Evolutionary conservation across 2,329 filamentous ascomycete species (phyloP), one percentile per base, ranked within the genome.

Genomic region (Claviceps sp.): DNA sequence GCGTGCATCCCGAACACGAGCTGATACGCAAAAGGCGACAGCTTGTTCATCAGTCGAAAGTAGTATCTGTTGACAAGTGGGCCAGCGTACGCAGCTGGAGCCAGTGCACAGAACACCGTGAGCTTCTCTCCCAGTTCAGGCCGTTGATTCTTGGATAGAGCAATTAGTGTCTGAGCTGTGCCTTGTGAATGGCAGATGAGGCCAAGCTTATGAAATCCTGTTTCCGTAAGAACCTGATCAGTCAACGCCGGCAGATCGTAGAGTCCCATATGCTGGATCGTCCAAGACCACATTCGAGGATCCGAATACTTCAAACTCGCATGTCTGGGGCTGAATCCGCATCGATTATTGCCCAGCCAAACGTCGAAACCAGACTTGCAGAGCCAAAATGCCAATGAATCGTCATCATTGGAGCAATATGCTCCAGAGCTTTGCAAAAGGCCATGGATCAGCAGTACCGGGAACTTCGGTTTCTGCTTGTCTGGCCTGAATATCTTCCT

Each of bases 231-330:
- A 1, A 96, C 87, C 5, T 87, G 81, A 0, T 85, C 87, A 1
- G 86, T 78, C 37, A 96, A 75, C 0, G 90, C 89, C 0, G 90
- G 78, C 2, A 97, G 75, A 63, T 97, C 91, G 63, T 94, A 81
- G 1, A 90, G 84, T 3, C 89, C 91, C 86, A 96, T 94, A 62
- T 95, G 88, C 0, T 87, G 81, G 52, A 96, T 94, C 58, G 95
- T 95, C 91, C 91, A 97, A 42, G 84, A 82, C 91, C 91, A 96
- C 87, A 96, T 94, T 34, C 89, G 79, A 1, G 91, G 90, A 62
- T 97, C 91, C 3, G 72, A 71, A 57, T 85, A 82, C 2, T 79
- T 69, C 41, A 96, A 76, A 22, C 83, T 68, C 2, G 75, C 78
- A 63, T 97, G 91, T 57, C 82, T 78, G 0, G 91, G 90, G 0